Evolutionary conservation across 73 alveolate species (phyloP).

Genomic region (Paramecium caudatum): DNA sequence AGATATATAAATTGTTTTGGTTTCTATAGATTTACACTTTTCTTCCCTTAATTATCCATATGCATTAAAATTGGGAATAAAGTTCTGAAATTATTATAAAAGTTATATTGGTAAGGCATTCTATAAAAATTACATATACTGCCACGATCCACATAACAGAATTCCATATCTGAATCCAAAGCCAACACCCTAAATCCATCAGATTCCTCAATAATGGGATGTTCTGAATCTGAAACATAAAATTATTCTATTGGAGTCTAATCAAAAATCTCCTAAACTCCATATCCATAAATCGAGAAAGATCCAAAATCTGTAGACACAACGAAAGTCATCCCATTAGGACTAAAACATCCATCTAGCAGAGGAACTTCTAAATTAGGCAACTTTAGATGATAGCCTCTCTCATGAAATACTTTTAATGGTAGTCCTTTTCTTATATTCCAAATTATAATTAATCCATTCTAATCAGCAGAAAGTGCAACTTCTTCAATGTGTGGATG

Average conservation of each 20-base stretch:
- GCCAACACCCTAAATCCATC: conserved; percentile 69
- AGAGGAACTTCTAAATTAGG: conserved; percentile 78
- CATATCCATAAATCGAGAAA: conserved; percentile 75
- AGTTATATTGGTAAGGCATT: conserved; percentile 72
- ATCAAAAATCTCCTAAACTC: conserved; percentile 50
- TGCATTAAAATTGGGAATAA: neutral
- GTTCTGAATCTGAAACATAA: conserved; percentile 71
- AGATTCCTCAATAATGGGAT: conserved; percentile 63
- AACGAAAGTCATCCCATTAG: conserved; percentile 71
- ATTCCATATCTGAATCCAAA: conserved; percentile 72
- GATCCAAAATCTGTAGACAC: conserved; percentile 75
- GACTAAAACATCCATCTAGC: conserved; percentile 76
- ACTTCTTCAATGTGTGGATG: conserved; percentile 71
- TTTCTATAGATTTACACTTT: conserved; percentile 17
- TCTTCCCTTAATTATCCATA: conserved; percentile 9
- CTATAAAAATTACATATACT: conserved; percentile 73
- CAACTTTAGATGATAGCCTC: conserved; percentile 73
- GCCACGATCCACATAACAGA: conserved; percentile 68
- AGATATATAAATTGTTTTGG: neutral
- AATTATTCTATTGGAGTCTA: conserved; percentile 71
- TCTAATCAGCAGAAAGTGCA: conserved; percentile 71
- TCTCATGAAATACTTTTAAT: conserved; percentile 71
- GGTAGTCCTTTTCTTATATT: conserved; percentile 52
- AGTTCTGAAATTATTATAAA: conserved; percentile 37
- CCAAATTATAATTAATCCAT: conserved; percentile 65